Conservation (phyloP, 2,329 filamentous ascomycete genomes). For the Paraphoma chrysanthemicola region DNA sequence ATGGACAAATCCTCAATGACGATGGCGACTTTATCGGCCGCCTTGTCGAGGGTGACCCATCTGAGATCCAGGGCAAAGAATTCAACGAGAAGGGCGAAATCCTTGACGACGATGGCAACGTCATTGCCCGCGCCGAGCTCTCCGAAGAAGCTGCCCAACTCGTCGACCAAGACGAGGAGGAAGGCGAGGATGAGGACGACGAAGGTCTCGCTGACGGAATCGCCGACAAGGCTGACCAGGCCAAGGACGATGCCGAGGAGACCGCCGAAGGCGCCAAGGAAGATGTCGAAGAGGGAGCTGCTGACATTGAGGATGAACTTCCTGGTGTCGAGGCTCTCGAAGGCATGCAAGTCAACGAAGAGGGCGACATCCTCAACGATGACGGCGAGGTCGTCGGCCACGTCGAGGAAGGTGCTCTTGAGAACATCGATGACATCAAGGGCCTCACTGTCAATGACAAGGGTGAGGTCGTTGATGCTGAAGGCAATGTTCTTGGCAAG, state of each 20-base stretch:
- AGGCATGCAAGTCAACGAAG: constrained; percentile 58
- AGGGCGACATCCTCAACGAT: constrained; percentile 58
- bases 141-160: constrained; percentile 54
- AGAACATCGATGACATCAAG: constrained; percentile 52
- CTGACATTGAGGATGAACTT: constrained; percentile 57
- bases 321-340: constrained; percentile 60
- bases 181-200: constrained; percentile 34
- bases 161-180: constrained; percentile 42
- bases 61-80: constrained; percentile 55
- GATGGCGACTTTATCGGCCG: constrained; percentile 59
- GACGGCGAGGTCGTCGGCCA: constrained; percentile 59
- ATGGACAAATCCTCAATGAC: constrained; percentile 58
- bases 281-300: constrained; percentile 37
- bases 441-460: constrained; percentile 59
- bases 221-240: constrained; percentile 29
- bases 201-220: constrained; percentile 31
- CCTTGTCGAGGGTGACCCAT: constrained; percentile 56
- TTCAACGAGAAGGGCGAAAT: constrained; percentile 63
- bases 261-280: constrained; percentile 39
- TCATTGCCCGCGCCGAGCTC: constrained; percentile 60
- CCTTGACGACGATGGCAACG: constrained; percentile 61
- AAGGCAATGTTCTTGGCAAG: constrained; percentile 59
- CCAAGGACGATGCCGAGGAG: constrained; percentile 23
- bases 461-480: constrained; percentile 58
- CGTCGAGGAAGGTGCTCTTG: constrained; percentile 53